Evolutionary conservation across 768 basidiomycete species (phyloP), one percentile per base, ranked within the genome.

Genomic region (Collybia sp.): DNA sequence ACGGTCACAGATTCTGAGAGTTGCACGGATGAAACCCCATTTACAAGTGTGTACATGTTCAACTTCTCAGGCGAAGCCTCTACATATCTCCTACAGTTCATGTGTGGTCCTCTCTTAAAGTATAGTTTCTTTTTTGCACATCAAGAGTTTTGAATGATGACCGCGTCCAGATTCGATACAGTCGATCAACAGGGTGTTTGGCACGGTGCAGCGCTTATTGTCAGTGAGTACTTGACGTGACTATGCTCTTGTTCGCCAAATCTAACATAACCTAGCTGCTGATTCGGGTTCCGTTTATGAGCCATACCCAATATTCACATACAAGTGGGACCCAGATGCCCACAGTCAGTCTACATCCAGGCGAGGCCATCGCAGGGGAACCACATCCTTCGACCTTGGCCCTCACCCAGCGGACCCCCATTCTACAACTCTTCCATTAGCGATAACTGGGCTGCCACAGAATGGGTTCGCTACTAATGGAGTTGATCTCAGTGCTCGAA

Each of bases 121-220:
- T 76, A 53, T 43, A 63, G 54, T 20, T 41, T 38, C 37, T 40
- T 25, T 31, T 44, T 40, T 36, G 35, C 15, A 31, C 6, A 40
- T 31, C 11, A 43, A 40, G 13, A 30, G 3, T 38, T 46, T 49
- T n/a, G 25, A 25, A 25, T 42, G 25, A 45, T 18, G 39, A 45
- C 16, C 38, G 25, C 36, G 17, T 45, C 32, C 50, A 82, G 88
- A 35, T 97, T 92, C 58, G 93, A 97, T 59, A 98, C 93, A 0
- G 78, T 89, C 18, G 84, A 89, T 53, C 70, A 82, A 49, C 69
- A 79, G 17, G 80, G 83, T 13, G 68, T 93, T 31, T 99, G 93
- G 91, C 77, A 84, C 50, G 95, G 93, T 6, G 89, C 87, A 11
- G 90, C 82, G 10, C 67, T 99, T 64, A 76, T 97, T 46, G 92